Conservation (phyloP, 495 filamentous ascomycete genomes). For the Diplogelasinospora grovesii region DNA sequence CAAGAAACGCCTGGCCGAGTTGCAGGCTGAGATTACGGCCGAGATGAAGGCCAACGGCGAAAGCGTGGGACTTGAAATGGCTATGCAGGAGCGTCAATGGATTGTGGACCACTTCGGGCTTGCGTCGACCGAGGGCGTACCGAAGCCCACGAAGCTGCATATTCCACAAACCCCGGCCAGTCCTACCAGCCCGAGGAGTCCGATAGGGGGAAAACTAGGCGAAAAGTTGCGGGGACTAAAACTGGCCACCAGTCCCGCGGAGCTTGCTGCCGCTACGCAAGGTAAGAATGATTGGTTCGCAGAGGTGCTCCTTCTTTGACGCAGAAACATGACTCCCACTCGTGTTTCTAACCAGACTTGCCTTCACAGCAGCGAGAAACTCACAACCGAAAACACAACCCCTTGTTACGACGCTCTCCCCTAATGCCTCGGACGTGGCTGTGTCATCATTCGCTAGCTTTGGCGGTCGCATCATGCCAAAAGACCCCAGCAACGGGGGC, state of each 20-base stretch:
- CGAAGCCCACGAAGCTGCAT: conserved; percentile 22
- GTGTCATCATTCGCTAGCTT: conserved; percentile 1
- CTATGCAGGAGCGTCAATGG: conserved; percentile 71
- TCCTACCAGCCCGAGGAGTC: conserved; percentile 51
- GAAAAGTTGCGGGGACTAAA: conserved; percentile 73
- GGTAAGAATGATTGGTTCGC: conserved; percentile 30
- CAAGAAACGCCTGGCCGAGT: conserved; percentile 62
- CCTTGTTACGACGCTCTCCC: conserved; percentile 3
- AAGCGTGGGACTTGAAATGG: conserved; percentile 74
- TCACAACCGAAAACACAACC: conserved; percentile 11
- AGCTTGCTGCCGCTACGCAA: conserved; percentile 42
- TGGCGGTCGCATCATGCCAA: conserved; percentile 4
- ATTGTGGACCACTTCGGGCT: conserved; percentile 74
- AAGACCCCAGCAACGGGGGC: conserved; percentile 15
- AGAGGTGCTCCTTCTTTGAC: no score
- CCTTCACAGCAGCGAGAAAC: conserved; percentile 14
- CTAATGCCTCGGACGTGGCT: neutral
- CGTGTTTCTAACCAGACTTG: no score
- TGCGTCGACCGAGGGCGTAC: conserved; percentile 18
- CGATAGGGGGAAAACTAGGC: conserved; percentile 56
- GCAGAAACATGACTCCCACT: no score
- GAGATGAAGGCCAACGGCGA: conserved; percentile 63
- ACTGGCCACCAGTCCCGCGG: conserved; percentile 61
- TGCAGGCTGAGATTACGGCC: conserved; percentile 62
- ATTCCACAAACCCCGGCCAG: conserved; percentile 22